phyloP scores from a whole-genome alignment of 371 early-diverging fungal species.

The Globomyces sp. region DNA sequence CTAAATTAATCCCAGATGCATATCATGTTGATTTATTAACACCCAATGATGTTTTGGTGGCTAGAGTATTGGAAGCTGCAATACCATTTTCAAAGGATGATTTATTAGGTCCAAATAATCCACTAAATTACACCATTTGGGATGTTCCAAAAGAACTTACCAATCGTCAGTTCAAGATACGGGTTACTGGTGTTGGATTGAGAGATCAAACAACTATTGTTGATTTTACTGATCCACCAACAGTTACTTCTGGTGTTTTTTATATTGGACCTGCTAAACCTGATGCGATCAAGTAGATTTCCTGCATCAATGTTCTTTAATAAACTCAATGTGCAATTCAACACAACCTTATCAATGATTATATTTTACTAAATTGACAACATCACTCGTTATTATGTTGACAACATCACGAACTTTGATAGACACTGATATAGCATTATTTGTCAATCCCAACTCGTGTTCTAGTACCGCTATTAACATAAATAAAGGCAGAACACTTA shows the following conservation, averaged over 20 bases:
- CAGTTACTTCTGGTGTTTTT: slow-evolving; percentile 11
- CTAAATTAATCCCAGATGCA: neutral
- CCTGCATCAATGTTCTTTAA: too few relatives aligned
- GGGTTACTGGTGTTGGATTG: slow-evolving; percentile 7
- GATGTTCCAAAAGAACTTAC: neutral
- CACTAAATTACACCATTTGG: slow-evolving; percentile 18
- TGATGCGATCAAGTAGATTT: too few relatives aligned
- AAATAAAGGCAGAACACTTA: too few relatives aligned
- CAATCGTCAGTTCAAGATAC: slow-evolving; percentile 16
- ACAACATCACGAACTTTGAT: neutral
- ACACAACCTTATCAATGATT: too few relatives aligned
- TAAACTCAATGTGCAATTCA: too few relatives aligned
- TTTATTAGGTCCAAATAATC: slow-evolving; percentile 7
- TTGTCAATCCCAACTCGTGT: too few relatives aligned
- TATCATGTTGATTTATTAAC: slow-evolving; percentile 18
- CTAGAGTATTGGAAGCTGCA: neutral
- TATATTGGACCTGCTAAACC: neutral
- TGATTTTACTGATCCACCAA: neutral
- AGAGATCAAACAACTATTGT: neutral
- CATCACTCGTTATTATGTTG: neutral
- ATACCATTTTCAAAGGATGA: slow-evolving; percentile 9
- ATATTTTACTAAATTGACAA: too few relatives aligned
- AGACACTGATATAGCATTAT: too few relatives aligned
- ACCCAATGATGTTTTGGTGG: neutral
- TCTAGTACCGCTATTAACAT: too few relatives aligned